Conservation (phyloP, 257 asterid species). For the Perilla frutescens region DNA sequence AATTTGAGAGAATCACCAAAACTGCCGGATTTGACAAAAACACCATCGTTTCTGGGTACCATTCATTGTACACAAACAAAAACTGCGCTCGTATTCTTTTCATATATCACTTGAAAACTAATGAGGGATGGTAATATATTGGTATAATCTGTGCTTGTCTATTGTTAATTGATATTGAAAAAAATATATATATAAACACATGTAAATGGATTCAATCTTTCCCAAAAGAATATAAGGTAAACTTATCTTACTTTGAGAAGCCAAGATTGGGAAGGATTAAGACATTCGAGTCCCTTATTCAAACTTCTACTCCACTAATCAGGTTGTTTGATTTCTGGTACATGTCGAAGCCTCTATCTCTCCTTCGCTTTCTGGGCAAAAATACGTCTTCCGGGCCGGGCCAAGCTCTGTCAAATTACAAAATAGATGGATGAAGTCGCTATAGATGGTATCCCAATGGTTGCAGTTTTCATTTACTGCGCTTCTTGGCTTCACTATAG, state of each 20-base stretch:
- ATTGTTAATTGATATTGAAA: conserved; percentile 40
- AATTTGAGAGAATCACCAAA: not conserved
- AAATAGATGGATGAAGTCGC: conserved; percentile 32
- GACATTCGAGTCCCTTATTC: conserved; percentile 48
- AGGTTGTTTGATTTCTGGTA: conserved; percentile 45
- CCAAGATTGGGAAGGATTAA: conserved; percentile 39
- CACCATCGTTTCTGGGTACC: not conserved
- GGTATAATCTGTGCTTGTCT: conserved; percentile 28
- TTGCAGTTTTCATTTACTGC: conserved; percentile 53
- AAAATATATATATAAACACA: conserved; percentile 39
- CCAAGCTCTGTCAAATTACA: conserved; percentile 42
- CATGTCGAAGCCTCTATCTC: conserved; percentile 45
- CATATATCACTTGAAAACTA: not conserved
- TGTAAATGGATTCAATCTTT: conserved; percentile 38
- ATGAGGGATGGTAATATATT: conserved; percentile 19
- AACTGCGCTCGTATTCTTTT: not conserved
- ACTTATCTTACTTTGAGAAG: conserved; percentile 36
- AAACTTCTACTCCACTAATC: conserved; percentile 44
- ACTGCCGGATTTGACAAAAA: no score
- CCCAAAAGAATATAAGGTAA: conserved; percentile 33
- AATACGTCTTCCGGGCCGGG: conserved; percentile 38
- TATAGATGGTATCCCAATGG: conserved; percentile 19
- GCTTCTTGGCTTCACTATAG: conserved; percentile 82
- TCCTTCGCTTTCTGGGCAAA: conserved; percentile 42
- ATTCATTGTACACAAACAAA: not conserved